Percentiles rank a stretch among this genome's conserved stretches.
These are phyloP conservation scores for Candida parachauliodes DNA, from an alignment of 805 yeast genomes.

Conservation along the genomic window DNA sequence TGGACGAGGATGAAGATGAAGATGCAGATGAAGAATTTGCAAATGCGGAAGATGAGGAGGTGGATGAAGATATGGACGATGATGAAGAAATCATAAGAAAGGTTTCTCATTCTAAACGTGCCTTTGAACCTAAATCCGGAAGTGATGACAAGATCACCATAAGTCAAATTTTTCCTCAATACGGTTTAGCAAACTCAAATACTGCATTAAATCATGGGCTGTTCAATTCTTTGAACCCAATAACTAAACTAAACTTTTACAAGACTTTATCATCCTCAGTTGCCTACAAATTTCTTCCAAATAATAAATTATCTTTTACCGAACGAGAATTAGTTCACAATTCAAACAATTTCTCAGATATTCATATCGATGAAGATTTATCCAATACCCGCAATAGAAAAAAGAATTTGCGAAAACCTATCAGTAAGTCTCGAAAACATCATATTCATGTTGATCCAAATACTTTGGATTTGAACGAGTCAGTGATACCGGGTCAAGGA, in stretches of 20 bases:
- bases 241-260: conserved; percentile 35
- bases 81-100: conserved; percentile 4
- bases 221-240: conserved; percentile 31
- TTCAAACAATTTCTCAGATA: conserved; percentile 27
- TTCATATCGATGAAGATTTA: conserved; percentile 11
- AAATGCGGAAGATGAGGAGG: conserved; percentile 3
- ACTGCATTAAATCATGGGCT: conserved; percentile 30
- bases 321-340: conserved; percentile 34
- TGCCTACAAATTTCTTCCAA: conserved; percentile 20
- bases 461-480: conserved; percentile 35
- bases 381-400: conserved; percentile 9
- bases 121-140: background rate
- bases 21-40: conserved; percentile 5
- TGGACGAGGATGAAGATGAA: conserved; percentile 2
- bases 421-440: conserved; percentile 17
- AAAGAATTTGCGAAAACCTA: conserved; percentile 16
- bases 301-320: conserved; percentile 24
- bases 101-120: conserved; percentile 1
- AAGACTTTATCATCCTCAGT: conserved; percentile 19
- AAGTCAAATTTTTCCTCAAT: conserved; percentile 39
- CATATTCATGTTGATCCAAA: conserved; percentile 36
- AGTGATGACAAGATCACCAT: conserved; percentile 30
- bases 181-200: conserved; percentile 27
- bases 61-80: conserved; percentile 7
- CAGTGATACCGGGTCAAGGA: conserved; percentile 42